Conservation (phyloP, 805 yeast species). For the Saccharomycopsis sp. region DNA sequence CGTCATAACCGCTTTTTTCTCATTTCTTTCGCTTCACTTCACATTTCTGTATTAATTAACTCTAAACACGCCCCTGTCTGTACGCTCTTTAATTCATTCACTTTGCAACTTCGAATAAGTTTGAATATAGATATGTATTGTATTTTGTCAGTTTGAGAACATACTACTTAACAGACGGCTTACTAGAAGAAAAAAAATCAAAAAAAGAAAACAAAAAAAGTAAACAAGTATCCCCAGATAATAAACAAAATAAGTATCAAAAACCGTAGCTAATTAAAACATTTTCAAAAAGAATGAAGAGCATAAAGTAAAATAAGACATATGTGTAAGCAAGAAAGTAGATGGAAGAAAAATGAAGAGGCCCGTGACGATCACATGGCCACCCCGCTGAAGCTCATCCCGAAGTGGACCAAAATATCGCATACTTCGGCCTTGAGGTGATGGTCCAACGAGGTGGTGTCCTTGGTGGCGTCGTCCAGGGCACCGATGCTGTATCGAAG, state of each 20-base stretch:
- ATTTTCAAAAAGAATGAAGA: background rate
- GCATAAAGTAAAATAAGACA: background rate
- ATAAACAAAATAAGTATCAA: background rate
- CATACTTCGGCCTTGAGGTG: constrained; percentile 28
- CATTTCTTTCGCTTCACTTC: background rate
- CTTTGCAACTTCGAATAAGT: background rate
- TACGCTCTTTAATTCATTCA: no score
- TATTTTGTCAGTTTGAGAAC: background rate
- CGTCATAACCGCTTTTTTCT: background rate
- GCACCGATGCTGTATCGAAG: constrained; percentile 29
- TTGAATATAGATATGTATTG: background rate
- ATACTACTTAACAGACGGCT: background rate
- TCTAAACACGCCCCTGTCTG: no score
- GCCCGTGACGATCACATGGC: background rate
- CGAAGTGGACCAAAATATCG: constrained; percentile 26
- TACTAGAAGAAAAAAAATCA: background rate
- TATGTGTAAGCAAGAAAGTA: background rate
- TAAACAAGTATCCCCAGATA: background rate
- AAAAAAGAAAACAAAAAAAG: background rate
- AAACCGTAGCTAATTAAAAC: background rate
- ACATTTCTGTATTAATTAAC: no score
- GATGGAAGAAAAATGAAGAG: background rate
- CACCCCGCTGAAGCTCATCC: constrained; percentile 24
- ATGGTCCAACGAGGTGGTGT: constrained; percentile 23
- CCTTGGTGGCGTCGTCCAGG: constrained; percentile 23